These are phyloP conservation scores for Vigna hirtella DNA, from an alignment of 306 rosid genomes.

Conservation along the genomic window DNA sequence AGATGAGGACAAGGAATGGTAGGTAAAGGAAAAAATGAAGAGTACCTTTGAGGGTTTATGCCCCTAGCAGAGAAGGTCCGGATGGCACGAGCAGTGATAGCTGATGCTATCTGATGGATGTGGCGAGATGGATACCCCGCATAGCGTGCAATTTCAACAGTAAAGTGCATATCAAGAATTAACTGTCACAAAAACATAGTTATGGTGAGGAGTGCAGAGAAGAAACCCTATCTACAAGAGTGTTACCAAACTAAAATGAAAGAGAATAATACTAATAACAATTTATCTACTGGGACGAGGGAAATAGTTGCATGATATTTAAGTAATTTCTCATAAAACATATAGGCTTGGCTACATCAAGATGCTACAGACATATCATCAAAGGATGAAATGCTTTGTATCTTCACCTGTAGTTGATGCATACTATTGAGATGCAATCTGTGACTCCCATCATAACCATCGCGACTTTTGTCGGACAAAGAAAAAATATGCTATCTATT, in stretches of 20 bases:
- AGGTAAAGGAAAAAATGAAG: constrained; percentile 42
- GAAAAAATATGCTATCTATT: background rate
- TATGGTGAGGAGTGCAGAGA: constrained; percentile 36
- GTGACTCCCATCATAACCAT: constrained; percentile 24
- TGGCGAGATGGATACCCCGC: constrained; percentile 93
- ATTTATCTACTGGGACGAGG: background rate
- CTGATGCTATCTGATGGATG: constrained; percentile 90
- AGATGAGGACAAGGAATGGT: constrained; percentile 26
- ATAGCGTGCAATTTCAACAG: constrained; percentile 92
- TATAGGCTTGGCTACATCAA: background rate
- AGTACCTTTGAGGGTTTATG: constrained; percentile 78
- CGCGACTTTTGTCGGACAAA: background rate
- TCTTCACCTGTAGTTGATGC: background rate
- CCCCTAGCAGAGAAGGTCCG: constrained; percentile 90
- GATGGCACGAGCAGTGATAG: constrained; percentile 90
- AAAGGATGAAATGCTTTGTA: constrained; percentile 7
- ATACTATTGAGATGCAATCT: constrained; percentile 26
- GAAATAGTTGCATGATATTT: constrained; percentile 3
- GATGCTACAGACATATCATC: constrained; percentile 17
- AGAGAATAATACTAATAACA: constrained; percentile 8
- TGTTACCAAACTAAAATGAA: constrained; percentile 3
- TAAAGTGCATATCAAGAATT: constrained; percentile 98
- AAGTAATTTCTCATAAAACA: background rate
- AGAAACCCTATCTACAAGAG: background rate
- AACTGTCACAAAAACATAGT: constrained; percentile 62